These are phyloP conservation scores for Quercus lobata DNA, from an alignment of 331 rosid species.

Conservation along the genomic window DNA sequence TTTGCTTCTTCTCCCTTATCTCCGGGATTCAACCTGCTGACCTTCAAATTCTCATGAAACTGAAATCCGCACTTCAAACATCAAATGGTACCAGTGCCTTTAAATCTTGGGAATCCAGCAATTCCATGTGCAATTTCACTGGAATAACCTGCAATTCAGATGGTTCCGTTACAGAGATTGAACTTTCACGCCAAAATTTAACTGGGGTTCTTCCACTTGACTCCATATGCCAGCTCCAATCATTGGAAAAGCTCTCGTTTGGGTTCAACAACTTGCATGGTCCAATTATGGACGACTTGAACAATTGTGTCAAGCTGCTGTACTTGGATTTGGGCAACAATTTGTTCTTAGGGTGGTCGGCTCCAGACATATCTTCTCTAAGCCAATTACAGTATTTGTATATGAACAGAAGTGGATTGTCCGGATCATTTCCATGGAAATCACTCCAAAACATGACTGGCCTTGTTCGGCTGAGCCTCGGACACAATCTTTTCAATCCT, in stretches of 20 bases:
- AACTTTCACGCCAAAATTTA: slow-evolving; percentile 44
- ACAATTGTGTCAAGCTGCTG: slow-evolving; percentile 45
- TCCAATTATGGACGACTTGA: slow-evolving; percentile 34
- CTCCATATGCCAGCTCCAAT: slow-evolving; percentile 24
- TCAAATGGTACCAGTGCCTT: slow-evolving; percentile 26
- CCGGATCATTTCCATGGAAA: slow-evolving; percentile 80
- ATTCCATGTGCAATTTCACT: slow-evolving; percentile 18
- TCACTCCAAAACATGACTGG: slow-evolving; percentile 21
- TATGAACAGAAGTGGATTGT: slow-evolving; percentile 56
- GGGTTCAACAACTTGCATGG: slow-evolving; percentile 61
- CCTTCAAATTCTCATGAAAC: slow-evolving; percentile 34
- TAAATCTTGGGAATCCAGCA: slow-evolving; percentile 40
- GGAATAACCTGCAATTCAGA: slow-evolving; percentile 31
- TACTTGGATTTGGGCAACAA: slow-evolving; percentile 77
- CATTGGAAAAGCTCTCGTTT: slow-evolving; percentile 51
- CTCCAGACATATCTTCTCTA: slow-evolving; percentile 53
- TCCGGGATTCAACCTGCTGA: slow-evolving; percentile 31
- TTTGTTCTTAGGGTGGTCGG: slow-evolving; percentile 37
- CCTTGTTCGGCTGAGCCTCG: too few relatives aligned
- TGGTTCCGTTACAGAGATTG: slow-evolving; percentile 43
- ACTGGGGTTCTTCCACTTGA: slow-evolving; percentile 46
- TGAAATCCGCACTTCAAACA: not conserved
- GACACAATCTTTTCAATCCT: slow-evolving; percentile 48
- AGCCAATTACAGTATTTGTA: slow-evolving; percentile 36
- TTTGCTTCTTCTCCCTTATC: slow-evolving; percentile 32